Evolutionary conservation across 2,329 filamentous ascomycete genomes (phyloP).

Genomic region (Fusarium sp.): DNA sequence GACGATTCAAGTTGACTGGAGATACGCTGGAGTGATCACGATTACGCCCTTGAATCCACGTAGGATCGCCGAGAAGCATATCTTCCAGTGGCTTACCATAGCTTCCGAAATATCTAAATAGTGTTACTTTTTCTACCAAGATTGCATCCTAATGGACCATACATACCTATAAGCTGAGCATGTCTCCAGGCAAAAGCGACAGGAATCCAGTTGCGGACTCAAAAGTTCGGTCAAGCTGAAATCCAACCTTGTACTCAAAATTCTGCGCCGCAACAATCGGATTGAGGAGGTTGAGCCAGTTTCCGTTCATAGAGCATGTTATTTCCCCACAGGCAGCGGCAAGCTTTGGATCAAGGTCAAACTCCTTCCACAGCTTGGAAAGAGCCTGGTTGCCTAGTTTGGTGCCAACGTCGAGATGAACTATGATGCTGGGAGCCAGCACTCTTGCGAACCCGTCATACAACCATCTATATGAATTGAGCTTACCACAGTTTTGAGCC

Average conservation of each 20-base stretch:
- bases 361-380: neutral
- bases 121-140: too few relatives aligned
- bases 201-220: constrained; percentile 1
- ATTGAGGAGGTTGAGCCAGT: neutral
- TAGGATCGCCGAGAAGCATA: constrained; percentile 12
- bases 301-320: neutral
- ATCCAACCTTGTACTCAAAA: constrained; percentile 18
- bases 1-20: neutral
- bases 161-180: constrained; percentile 3
- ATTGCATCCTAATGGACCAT: too few relatives aligned
- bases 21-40: neutral
- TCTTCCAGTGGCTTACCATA: neutral
- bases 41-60: neutral
- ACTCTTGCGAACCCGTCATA: neutral
- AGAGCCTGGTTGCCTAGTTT: neutral
- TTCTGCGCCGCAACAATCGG: neutral
- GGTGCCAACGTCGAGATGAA: neutral
- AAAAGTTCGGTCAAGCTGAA: constrained; percentile 3
- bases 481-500: neutral
- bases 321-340: neutral
- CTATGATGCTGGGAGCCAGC: neutral
- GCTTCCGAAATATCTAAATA: neutral
- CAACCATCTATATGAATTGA: constrained; percentile 12
- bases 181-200: rapidly evolving
- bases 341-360: neutral